Conservation (phyloP, 148 eudicot species). For the Nepenthes mirabilis region DNA sequence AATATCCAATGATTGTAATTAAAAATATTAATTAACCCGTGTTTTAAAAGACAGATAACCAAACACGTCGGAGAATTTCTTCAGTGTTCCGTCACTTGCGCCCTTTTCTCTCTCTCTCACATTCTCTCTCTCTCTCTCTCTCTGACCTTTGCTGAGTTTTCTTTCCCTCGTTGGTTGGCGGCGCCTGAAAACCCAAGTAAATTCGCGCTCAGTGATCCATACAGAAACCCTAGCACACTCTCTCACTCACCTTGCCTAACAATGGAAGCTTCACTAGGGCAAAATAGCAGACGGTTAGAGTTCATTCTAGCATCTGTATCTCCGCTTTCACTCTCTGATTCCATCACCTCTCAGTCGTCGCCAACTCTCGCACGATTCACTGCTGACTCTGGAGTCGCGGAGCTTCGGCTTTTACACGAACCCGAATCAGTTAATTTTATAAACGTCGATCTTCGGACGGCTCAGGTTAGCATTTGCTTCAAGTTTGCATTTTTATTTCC, state of each 20-base stretch:
- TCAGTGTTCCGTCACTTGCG: no score
- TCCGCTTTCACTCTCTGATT: slow-evolving; percentile 9
- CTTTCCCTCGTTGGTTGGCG: slow-evolving; percentile 6
- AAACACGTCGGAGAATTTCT: no score
- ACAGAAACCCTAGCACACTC: slow-evolving; percentile 9
- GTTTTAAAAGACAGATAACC: no score
- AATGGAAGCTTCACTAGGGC: slow-evolving; percentile 26
- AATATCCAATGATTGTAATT: no score
- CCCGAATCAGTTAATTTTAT: slow-evolving; percentile 12
- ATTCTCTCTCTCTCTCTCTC: neutral
- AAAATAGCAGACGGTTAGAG: slow-evolving; percentile 11
- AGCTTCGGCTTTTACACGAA: slow-evolving; percentile 32
- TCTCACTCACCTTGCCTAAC: slow-evolving; percentile 4
- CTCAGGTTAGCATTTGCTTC: slow-evolving; percentile 25
- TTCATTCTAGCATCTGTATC: slow-evolving; percentile 27
- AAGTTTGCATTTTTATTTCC: neutral
- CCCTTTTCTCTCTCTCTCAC: no score
- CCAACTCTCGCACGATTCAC: slow-evolving; percentile 25
- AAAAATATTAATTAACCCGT: no score
- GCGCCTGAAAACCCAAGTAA: neutral
- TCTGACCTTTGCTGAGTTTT: neutral
- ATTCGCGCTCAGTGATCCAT: neutral
- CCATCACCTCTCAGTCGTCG: slow-evolving; percentile 7
- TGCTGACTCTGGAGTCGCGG: slow-evolving; percentile 24
- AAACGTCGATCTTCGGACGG: slow-evolving; percentile 23